Evolutionary conservation across 1,139 yeast species (phyloP).

Genomic region (Debaryomyces coudertii): DNA sequence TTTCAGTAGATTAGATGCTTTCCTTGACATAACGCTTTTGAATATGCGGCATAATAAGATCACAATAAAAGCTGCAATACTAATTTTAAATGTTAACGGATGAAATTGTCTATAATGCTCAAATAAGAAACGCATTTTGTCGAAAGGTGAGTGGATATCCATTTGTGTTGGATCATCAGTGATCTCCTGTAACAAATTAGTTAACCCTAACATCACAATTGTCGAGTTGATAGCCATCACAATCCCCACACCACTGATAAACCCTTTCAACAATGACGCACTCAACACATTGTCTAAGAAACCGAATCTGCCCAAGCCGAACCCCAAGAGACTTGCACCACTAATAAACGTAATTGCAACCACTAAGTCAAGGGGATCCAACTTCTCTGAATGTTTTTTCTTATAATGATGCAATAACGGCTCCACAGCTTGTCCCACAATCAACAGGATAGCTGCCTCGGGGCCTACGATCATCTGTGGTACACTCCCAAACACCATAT

Average conservation of each 20-base stretch:
- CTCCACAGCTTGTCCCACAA: constrained; percentile 91
- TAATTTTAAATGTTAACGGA: constrained; percentile 54
- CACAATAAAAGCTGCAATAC: constrained; percentile 47
- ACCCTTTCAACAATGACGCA: constrained; percentile 82
- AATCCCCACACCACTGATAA: constrained; percentile 89
- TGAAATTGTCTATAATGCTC: constrained; percentile 46
- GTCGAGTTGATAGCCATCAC: constrained; percentile 84
- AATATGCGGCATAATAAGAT: constrained; percentile 43
- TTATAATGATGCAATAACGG: constrained; percentile 57
- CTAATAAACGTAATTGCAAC: constrained; percentile 76
- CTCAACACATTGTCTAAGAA: constrained; percentile 86
- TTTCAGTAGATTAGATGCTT: constrained; percentile 20
- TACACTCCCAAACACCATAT: constrained; percentile 83
- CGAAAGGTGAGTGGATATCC: constrained; percentile 78
- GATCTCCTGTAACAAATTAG: constrained; percentile 36
- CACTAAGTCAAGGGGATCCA: constrained; percentile 66
- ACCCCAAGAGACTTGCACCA: constrained; percentile 72
- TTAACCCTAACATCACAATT: constrained; percentile 73
- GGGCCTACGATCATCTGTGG: constrained; percentile 98
- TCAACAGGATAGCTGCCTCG: constrained; percentile 88
- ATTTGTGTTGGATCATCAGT: constrained; percentile 37
- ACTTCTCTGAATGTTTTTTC: constrained; percentile 24
- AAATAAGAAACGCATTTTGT: constrained; percentile 63
- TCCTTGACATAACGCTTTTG: constrained; percentile 39
- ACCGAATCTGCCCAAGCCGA: constrained; percentile 85